These are phyloP conservation scores for Neurospora sp. DNA, from an alignment of 495 filamentous ascomycete genomes.

Conservation along the genomic window DNA sequence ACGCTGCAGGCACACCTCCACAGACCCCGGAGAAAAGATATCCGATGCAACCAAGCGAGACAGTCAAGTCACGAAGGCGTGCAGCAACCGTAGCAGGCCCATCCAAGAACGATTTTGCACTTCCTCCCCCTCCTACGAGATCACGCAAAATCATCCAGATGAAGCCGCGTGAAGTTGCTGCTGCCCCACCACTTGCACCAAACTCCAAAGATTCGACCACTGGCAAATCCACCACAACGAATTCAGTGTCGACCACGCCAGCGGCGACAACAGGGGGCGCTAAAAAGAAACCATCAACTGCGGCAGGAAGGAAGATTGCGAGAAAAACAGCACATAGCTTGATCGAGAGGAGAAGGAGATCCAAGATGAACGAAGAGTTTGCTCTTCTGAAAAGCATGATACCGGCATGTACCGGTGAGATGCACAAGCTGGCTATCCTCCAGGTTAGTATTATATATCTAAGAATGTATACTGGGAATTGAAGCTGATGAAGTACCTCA, in stretches of 20 bases:
- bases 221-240: neutral
- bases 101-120: constrained; percentile 54
- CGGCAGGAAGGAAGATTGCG: constrained; percentile 82
- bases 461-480: neutral
- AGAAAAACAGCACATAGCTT: constrained; percentile 93
- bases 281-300: constrained; percentile 63
- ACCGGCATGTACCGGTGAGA: constrained; percentile 83
- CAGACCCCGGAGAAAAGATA: constrained; percentile 45
- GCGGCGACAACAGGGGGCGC: constrained; percentile 29
- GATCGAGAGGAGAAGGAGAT: constrained; percentile 82
- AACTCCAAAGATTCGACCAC: constrained; percentile 4
- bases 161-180: constrained; percentile 54
- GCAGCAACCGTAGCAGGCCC: constrained; percentile 39
- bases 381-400: constrained; percentile 90
- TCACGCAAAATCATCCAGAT: constrained; percentile 97
- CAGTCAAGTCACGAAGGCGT: constrained; percentile 48
- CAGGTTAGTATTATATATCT: constrained; percentile 48
- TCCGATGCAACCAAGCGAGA: constrained; percentile 41
- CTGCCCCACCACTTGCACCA: constrained; percentile 10
- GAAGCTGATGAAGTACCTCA: constrained; percentile 21
- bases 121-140: constrained; percentile 86
- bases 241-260: constrained; percentile 17
- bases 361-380: constrained; percentile 99
- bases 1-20: constrained; percentile 23
- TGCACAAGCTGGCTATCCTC: constrained; percentile 96